phyloP scores from a whole-genome alignment of 805 yeast species.

The Crinitomyces ghanaensis region DNA sequence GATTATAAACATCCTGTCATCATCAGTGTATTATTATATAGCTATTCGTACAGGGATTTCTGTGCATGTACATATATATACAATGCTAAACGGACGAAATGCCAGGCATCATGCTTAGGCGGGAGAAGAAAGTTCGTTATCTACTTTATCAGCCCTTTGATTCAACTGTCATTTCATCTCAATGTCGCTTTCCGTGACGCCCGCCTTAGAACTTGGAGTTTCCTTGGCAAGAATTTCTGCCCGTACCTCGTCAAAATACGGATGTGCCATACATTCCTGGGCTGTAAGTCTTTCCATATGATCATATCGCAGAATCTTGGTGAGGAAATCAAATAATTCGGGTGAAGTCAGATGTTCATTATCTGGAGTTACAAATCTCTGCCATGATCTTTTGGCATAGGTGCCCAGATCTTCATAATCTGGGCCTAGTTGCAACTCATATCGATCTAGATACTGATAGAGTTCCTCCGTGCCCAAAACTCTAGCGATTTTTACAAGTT shows the following conservation, averaged over 20 bases:
- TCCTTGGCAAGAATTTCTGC: too few relatives aligned
- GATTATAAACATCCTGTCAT: too few relatives aligned
- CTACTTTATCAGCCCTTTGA: too few relatives aligned
- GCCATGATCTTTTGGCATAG: slow-evolving; percentile 78
- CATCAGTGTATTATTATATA: too few relatives aligned
- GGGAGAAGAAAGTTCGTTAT: too few relatives aligned
- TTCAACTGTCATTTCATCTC: too few relatives aligned
- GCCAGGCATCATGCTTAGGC: too few relatives aligned
- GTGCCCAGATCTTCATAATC: slow-evolving; percentile 77
- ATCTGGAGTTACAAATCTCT: slow-evolving; percentile 54
- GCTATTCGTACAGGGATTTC: too few relatives aligned
- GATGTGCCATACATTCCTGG: slow-evolving; percentile 73
- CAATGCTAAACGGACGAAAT: too few relatives aligned
- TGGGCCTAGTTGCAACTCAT: slow-evolving; percentile 54
- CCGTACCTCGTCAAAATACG: slow-evolving; percentile 40
- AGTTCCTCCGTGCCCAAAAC: slow-evolving; percentile 79
- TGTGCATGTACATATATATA: too few relatives aligned
- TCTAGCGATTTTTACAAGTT: slow-evolving; percentile 77
- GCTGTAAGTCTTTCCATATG: slow-evolving; percentile 86
- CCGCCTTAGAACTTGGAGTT: too few relatives aligned
- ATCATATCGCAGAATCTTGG: slow-evolving; percentile 64
- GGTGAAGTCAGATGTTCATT: slow-evolving; percentile 57
- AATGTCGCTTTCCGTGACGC: too few relatives aligned
- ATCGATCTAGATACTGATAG: slow-evolving; percentile 52
- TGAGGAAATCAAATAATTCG: slow-evolving; percentile 70